Evolutionary conservation across 805 yeast species (phyloP), one percentile per base, ranked within the genome.

Genomic region (Saccharomyces paradoxus): DNA sequence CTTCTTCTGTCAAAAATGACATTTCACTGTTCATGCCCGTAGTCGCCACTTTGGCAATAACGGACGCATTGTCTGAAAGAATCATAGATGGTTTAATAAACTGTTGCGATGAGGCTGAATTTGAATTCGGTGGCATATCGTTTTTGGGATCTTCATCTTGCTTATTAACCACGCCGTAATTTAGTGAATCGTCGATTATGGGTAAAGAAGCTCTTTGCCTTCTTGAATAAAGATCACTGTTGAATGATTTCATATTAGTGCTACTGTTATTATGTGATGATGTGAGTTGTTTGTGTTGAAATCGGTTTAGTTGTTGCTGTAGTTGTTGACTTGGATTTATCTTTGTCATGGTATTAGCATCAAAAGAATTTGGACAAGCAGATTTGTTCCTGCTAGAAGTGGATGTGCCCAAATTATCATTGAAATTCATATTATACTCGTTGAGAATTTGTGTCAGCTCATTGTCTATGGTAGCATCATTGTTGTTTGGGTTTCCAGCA

Each of bases 161-260:
- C 49, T 61, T 61, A 13, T 62, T 54, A 27, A 65, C 56, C 10
- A 66, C 37, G 49, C 63, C 67, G 24, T 51, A 52, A 53, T 54
- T 63, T 21, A 55, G 50, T 24, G 63, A 49, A 5, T 62, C 60
- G 41, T 64, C 68, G 30, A 63, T 53, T 29, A 59, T 55, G 22
- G 71, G 66, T 55, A 64, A 58, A 1, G 71, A 65, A 12, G 63
- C 56, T 31, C 69, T 52, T 48, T 61, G 66, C 31, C 60, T 65
- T 37, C 30, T 49, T 30, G 44, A 37, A 37, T 37, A 17, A 8
- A 37, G 44, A 21, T 37, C 44, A 17, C 44, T 37, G 24, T 37
- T 37, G 24, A 17, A 37, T 8, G 44, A n/a, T 37, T 37, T 37
- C 44, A 37, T 37, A 17, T 17, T 37, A 10, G 44, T 37, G 44